phyloP scores from a whole-genome alignment of 345 rosid species.

The Eucalyptus regnans region DNA sequence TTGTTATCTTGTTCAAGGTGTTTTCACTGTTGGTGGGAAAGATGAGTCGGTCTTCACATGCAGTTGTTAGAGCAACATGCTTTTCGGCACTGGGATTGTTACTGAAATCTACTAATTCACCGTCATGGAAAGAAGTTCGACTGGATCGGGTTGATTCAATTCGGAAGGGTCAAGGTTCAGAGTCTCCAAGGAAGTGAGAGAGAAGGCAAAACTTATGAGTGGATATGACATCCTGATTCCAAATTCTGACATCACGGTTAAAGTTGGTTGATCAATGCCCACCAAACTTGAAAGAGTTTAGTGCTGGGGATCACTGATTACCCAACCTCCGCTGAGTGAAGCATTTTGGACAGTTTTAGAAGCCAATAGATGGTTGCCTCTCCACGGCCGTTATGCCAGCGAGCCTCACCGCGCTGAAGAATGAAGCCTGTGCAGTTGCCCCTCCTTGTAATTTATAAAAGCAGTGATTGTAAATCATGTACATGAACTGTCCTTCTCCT shows the following conservation, averaged over 20 bases:
- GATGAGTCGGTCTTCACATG: constrained; percentile 67
- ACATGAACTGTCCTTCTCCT: neutral
- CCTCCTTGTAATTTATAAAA: neutral
- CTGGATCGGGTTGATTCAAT: constrained; percentile 41
- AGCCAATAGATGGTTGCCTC: neutral
- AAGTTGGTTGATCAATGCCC: neutral
- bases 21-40: constrained; percentile 72
- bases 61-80: constrained; percentile 74
- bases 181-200: neutral
- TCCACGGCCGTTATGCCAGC: no score
- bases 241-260: neutral
- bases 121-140: constrained; percentile 47
- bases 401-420: neutral
- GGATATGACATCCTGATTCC: neutral
- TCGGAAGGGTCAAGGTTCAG: constrained; percentile 24
- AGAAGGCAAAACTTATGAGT: neutral
- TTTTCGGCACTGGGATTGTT: constrained; percentile 63
- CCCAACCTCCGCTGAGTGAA: neutral
- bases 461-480: neutral
- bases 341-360: neutral
- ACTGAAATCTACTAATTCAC: constrained; percentile 53
- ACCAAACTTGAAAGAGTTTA: neutral
- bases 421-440: neutral
- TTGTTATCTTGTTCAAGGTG: constrained; percentile 24
- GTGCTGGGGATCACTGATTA: neutral